Base-by-base conservation (phyloP, 768 basidiomycete genomes). In the Suillus cothurnatus region DNA sequence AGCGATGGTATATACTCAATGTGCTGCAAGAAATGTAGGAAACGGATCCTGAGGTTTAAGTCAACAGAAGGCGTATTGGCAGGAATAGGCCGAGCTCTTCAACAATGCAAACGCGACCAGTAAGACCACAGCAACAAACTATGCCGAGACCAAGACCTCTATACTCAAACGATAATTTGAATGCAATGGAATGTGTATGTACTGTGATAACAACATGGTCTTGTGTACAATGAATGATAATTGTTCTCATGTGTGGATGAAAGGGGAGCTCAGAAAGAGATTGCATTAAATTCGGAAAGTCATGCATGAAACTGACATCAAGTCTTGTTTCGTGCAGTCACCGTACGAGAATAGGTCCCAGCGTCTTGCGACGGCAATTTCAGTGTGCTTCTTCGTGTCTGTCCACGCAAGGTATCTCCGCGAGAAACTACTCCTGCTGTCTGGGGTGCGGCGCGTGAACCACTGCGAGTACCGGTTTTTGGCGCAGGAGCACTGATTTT, bases 221-320 rank as follows among this genome's bases (percentile, higher is more conserved):
- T 76, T 70, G 38, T 71, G 39, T 76, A 76, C 76, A 76, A 7
- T 70, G 67, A 58, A 52, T 60, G 66, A 23, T 38, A 61, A 53
- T 53, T 31, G 62, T 60, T 31, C 21, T 17, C 26, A 47, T n/a
- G 60, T 9, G 41, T 50, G n/a, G 31, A 64, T 63, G 19, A 34
- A 26, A 59, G 9, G 38, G 0, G 11, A n/a, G 39, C 26, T 31
- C 28, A 59, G 58, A 26, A 61, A 38, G 57, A 21, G 7, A 17
- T 8, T 36, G 38, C 5, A 41, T 23, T 38, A 3, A 63, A n/a
- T 34, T 17, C 19, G 43, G 6, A 36, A 62, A 74, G 41, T 67
- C 73, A 62, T 71, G 70, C 73, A 62, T 71, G 70, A 67, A 76
- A 74, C 67, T 68, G 26, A 71, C 38, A 68, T 69, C 50, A 76